Base-by-base conservation (phyloP, 2,329 filamentous ascomycete species). In the Neonectria hederae region DNA sequence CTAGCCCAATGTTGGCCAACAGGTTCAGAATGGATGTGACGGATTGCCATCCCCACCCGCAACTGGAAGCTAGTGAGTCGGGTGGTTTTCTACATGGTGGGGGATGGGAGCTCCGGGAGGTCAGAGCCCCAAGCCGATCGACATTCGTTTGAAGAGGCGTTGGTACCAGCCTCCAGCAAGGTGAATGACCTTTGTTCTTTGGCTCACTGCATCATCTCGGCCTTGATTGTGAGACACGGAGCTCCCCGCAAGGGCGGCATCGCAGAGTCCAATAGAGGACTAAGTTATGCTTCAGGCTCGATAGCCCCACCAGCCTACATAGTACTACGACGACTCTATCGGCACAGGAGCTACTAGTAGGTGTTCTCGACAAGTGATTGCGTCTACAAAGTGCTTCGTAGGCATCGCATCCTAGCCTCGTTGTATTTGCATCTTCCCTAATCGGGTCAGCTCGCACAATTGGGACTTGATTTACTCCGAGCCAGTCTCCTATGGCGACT, bases 61-160 rank as follows among this genome's bases (percentile, higher is more conserved):
- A 52, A 30, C 10, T 26, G n/a, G 28, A 24, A 26, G 42, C 38
- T 21, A 43, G 45, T 54, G 19, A 59, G 17, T 54, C 28, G 54
- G 43, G 22, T 35, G 24, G n/a, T 63, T 63, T 59, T 32, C 28
- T 13, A 49, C 10, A 24, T 43, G 48, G 49, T 26, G 49, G 60
- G 54, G 42, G 17, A 38, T 14, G 5, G 13, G 35, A 3, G 35
- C 14, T 38, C 32, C 6, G 32, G 28, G 28, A 2, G 28, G 24
- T 26, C 24, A 26, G 2, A 30, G 10, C 7, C 28, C 28, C 10
- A 32, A 5, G 30, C 8, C 35, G 35, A 38, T 28, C 32, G 24
- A 24, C 35, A 61, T 32, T 53, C 14, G n/a, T 32, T 10, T 32
- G 30, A 11, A 32, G 30, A 32, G 30, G 30, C 10, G 9, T 5